Evolutionary conservation across 495 filamentous ascomycete genomes (phyloP), one percentile per base, ranked within the genome.

Genomic region (Hypomontagnella submonticulosa): DNA sequence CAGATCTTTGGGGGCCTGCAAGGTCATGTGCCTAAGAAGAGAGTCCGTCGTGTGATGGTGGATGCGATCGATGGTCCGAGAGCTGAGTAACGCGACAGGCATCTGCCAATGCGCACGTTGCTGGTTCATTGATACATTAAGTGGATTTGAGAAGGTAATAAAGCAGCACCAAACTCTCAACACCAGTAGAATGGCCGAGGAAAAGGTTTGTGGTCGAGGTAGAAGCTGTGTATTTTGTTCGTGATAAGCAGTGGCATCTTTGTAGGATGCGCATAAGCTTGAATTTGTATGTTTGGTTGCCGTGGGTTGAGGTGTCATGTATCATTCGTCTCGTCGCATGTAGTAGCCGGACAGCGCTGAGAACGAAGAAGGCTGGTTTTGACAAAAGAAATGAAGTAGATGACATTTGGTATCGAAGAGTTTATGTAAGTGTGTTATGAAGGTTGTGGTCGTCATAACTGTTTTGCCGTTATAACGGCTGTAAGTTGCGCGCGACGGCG

Each of bases 331-430:
- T 66, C 54, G 69, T 70, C 66, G 69, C 69, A 55, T 74, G 65
- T 57, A 37, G 47, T 65, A 62, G 23, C 68, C 69, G 49, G 61
- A 70, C 66, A 69, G 63, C 63, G 62, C 60, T 50, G 57, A 61
- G 63, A 41, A 67, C 50, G 67, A 63, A 47, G 19, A 53, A 48
- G 54, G 65, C 66, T 74, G 70, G 59, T 61, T 66, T 50, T 71
- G 71, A 77, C 73, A 79, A 77, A 80, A 65, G 75, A 80, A 81
- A 79, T 67, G 63, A 73, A 67, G 70, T 73, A 67, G 63, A 13
- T 69, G 71, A 80, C 77, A 76, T 47, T 27, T 77, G 73, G 78
- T 79, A 80, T 79, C 75, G 75, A 73, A 77, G 75, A 70, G 59
- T 67, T 76, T 71, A 52, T 15, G 32, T 57, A 43, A 19, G 30